Evolutionary conservation across 2,329 filamentous ascomycete genomes (phyloP), one percentile per base, ranked within the genome.

Genomic region (Colletotrichum sidae): DNA sequence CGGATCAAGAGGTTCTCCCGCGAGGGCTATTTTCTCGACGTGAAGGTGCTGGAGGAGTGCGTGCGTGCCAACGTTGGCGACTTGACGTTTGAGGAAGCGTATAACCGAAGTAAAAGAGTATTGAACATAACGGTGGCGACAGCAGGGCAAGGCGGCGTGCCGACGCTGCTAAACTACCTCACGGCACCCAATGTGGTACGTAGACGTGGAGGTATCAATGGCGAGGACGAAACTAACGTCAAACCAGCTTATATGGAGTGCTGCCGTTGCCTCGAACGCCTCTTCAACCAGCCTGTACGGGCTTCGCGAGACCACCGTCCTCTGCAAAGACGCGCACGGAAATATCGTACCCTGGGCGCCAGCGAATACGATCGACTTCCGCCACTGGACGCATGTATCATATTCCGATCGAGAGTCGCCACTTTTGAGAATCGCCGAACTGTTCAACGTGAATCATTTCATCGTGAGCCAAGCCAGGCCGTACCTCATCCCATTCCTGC

Each of bases 401-500:
- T 89, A 91, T 75, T 84, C 84, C 46, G 89, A 92, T 67, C 88
- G 88, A 46, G 89, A 87, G 72, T 85, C 84, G 1, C 86, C 86
- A 2, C 84, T 96, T 1, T 84, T 88, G 58, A 87, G 92, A 44
- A 89, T 96, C 37, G 88, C 91, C 7, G 91, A 95, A 78, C 86
- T 95, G 10, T 96, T 96, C 84, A 96, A 96, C 75, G 92, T 96
- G 57, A 96, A 97, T 74, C 94, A 97, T 80, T 97, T 96, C 79
- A 93, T 98, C 69, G 89, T 98, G 70, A 96, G 92, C 69, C 95
- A 97, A 80, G 94, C 95, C 1, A 86, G 94, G 3, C 95, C 95
- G 0, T 97, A 97, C 76, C 83, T 97, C 13, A 90, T 95, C 35
- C 94, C 94, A 0, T 96, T 97, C 72, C 83, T 96, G 6, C 89